Evolutionary conservation across 441 rosid species (phyloP).

Genomic region (California macrophylla): DNA sequence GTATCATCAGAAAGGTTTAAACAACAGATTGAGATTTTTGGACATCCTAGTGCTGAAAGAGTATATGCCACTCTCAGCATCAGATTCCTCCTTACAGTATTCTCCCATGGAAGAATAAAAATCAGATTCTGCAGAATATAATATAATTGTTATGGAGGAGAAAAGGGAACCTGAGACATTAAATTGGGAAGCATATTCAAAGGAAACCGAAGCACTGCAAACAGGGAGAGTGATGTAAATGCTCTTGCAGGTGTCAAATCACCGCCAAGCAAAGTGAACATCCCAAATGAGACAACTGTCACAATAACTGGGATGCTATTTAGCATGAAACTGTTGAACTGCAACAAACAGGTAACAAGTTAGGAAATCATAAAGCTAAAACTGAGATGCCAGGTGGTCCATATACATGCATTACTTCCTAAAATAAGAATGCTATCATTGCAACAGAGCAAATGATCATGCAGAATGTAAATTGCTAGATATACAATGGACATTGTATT

Average conservation of each 20-base stretch:
- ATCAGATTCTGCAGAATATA: not conserved
- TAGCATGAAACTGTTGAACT: conserved; percentile 72
- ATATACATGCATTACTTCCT: not conserved
- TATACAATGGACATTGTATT: not conserved
- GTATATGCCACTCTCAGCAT: not conserved
- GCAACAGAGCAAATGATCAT: not conserved
- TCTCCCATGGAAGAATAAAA: not conserved
- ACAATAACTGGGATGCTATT: conserved; percentile 89
- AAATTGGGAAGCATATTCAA: conserved; percentile 89
- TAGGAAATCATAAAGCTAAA: conserved; percentile 11
- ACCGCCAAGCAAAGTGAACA: conserved; percentile 96
- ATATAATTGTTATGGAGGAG: not conserved
- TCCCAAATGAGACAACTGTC: conserved; percentile 84
- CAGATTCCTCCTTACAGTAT: not conserved
- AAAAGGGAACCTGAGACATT: conserved; percentile 72
- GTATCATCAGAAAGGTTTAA: not conserved
- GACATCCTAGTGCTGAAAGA: conserved; percentile 5
- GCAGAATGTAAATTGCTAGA: not conserved
- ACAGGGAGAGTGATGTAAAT: conserved; percentile 89
- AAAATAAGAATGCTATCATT: not conserved
- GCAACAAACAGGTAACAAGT: conserved; percentile 31
- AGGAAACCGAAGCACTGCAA: conserved; percentile 94
- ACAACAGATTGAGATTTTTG: not conserved
- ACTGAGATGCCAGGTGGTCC: not conserved
- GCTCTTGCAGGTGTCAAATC: conserved; percentile 98